These are phyloP conservation scores for Colletotrichum limetticola DNA, from an alignment of 2,329 filamentous ascomycete genomes.

Conservation along the genomic window DNA sequence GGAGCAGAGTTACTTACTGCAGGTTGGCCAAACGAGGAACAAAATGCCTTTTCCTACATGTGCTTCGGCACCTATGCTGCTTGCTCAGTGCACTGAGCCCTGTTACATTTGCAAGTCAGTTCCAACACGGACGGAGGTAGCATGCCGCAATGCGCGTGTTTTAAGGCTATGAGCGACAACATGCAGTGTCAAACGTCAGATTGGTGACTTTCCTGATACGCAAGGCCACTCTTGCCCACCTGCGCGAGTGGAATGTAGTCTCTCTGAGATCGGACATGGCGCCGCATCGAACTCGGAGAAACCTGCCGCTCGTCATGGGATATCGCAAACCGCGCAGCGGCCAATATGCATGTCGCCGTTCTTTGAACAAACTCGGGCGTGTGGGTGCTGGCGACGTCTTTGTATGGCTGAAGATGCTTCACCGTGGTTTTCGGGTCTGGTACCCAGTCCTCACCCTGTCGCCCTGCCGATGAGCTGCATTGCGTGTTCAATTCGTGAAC, in stretches of 20 bases:
- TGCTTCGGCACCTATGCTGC: not conserved
- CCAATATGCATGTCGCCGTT: not conserved
- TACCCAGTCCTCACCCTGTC: not conserved
- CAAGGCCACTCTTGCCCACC: not conserved
- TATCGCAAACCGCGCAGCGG: constrained; percentile 2
- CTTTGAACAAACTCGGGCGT: not conserved
- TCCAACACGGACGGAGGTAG: constrained; percentile 9
- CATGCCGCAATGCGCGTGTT: not conserved
- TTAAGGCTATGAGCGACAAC: constrained; percentile 8
- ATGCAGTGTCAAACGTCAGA: constrained; percentile 1
- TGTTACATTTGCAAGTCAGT: constrained; percentile 12
- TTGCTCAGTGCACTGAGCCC: not conserved
- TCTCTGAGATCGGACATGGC: constrained; percentile 13
- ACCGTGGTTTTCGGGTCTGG: constrained; percentile 11
- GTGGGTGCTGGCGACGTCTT: constrained; percentile 1
- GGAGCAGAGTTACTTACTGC: not conserved
- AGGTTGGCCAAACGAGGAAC: not conserved
- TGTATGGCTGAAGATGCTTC: constrained; percentile 6
- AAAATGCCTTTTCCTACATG: not conserved
- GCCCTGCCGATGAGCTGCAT: constrained; percentile 21
- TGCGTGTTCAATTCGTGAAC: not conserved
- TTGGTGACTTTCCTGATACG: constrained; percentile 1
- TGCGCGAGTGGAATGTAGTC: not conserved
- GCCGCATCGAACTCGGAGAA: constrained; percentile 8
- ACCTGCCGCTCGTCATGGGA: not conserved